phyloP scores from a whole-genome alignment of 1,284 basidiomycete species.

The Kwoniella shivajii region DNA sequence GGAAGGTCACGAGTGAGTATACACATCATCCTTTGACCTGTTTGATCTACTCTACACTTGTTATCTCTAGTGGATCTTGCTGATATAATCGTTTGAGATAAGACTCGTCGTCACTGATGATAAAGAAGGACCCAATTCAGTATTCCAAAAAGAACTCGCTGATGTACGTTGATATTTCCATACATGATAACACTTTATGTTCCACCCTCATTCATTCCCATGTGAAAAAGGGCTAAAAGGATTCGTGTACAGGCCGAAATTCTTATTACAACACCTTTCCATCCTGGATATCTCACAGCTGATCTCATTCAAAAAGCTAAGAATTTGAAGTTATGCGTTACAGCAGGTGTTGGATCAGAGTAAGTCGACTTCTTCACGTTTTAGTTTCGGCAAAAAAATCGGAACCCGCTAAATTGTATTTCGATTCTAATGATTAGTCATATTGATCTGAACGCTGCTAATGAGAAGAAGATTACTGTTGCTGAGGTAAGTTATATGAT shows the following conservation, averaged over 20 bases:
- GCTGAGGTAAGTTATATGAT: constrained; percentile 60
- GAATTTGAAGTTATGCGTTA: constrained; percentile 89
- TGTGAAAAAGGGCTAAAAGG: background rate
- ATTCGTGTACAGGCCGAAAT: constrained; percentile 40
- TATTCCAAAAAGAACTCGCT: constrained; percentile 83
- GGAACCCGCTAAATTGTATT: background rate
- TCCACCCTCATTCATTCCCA: background rate
- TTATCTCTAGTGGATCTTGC: background rate
- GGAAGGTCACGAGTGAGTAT: constrained; percentile 73
- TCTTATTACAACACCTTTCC: constrained; percentile 82
- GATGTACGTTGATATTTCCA: constrained; percentile 61
- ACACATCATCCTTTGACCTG: background rate
- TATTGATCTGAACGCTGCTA: constrained; percentile 86
- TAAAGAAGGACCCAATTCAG: constrained; percentile 84
- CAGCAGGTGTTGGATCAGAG: constrained; percentile 92
- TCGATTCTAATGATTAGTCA: constrained; percentile 56
- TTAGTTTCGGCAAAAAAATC: background rate
- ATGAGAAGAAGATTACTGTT: constrained; percentile 79
- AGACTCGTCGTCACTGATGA: constrained; percentile 66
- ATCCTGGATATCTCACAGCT: constrained; percentile 82
- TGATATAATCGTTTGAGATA: constrained; percentile 8
- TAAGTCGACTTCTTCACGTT: constrained; percentile 4
- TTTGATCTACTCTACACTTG: background rate
- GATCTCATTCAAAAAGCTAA: constrained; percentile 78
- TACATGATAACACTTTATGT: background rate